phyloP scores from a whole-genome alignment of 2,329 filamentous ascomycete genomes.

The Aspergillus melleus region DNA sequence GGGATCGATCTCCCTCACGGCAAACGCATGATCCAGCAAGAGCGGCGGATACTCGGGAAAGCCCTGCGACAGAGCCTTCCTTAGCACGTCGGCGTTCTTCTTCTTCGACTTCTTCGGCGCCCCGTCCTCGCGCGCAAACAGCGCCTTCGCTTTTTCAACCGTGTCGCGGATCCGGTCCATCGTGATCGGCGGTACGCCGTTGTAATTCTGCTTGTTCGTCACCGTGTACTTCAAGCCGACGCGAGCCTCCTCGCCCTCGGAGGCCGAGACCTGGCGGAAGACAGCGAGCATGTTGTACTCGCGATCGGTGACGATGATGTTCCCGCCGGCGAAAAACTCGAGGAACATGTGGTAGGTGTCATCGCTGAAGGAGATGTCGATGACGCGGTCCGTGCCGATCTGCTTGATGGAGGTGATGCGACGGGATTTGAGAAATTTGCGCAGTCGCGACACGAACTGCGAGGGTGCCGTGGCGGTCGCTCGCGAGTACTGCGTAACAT shows the following conservation, averaged over 20 bases:
- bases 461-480: conserved; percentile 83
- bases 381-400: conserved; percentile 88
- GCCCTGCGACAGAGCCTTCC: conserved; percentile 76
- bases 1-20: conserved; percentile 68
- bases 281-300: conserved; percentile 80
- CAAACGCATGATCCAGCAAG: conserved; percentile 81
- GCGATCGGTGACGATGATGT: conserved; percentile 86
- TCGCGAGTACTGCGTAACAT: conserved; percentile 86
- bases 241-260: conserved; percentile 75
- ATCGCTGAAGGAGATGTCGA: conserved; percentile 91
- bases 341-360: conserved; percentile 83
- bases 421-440: conserved; percentile 85
- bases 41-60: conserved; percentile 89
- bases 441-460: conserved; percentile 77
- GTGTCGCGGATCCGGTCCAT: conserved; percentile 69
- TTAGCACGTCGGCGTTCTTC: conserved; percentile 72
- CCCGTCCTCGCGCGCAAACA: conserved; percentile 35
- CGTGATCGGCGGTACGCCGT: conserved; percentile 72
- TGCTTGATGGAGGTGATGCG: conserved; percentile 78
- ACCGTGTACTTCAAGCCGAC: conserved; percentile 77
- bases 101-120: conserved; percentile 67
- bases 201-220: conserved; percentile 79
- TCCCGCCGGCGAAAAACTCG: conserved; percentile 95
- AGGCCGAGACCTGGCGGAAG: conserved; percentile 75
- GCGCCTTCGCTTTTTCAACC: conserved; percentile 62